A percentile compares a stretch with the other conserved stretches of the same genome.
phyloP scores from a whole-genome alignment of 305 asterid species.

The Fraxinus angustifolia region DNA sequence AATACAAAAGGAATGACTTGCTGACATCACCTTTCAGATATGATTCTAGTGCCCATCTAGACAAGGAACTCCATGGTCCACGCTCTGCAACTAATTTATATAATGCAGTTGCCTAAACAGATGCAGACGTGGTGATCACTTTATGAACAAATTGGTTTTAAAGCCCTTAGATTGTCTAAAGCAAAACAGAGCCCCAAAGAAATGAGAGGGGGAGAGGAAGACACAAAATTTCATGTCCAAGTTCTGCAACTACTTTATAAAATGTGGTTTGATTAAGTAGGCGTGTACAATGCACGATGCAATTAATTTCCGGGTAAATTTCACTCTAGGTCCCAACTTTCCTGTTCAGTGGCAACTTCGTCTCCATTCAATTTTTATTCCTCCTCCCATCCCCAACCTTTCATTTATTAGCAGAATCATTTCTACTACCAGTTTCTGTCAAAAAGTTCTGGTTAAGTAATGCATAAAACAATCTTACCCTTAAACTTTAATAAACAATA shows the following conservation, averaged over 20 bases:
- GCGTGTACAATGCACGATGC: background rate
- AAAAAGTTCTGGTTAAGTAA: background rate
- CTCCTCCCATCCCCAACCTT: background rate
- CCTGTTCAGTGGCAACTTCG: background rate
- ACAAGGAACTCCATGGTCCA: slow-evolving; percentile 99
- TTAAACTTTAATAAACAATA: background rate
- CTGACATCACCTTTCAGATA: slow-evolving; percentile 90
- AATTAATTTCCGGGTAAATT: background rate
- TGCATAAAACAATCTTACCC: background rate
- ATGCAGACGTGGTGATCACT: slow-evolving; percentile 11
- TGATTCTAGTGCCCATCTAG: slow-evolving; percentile 96
- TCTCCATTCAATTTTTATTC: background rate
- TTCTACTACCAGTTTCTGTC: background rate
- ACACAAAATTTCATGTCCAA: background rate
- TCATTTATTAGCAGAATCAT: background rate
- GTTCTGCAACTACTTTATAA: background rate
- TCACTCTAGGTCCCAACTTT: background rate
- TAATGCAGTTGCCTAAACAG: slow-evolving; percentile 71
- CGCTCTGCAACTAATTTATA: slow-evolving; percentile 96
- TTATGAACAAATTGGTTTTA: slow-evolving; percentile 3
- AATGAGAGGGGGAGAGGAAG: background rate
- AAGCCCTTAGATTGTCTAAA: background rate
- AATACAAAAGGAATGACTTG: slow-evolving; percentile 75
- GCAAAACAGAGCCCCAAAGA: background rate
- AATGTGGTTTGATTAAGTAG: background rate